These are phyloP conservation scores for Clathrospora elynae DNA, from an alignment of 2,329 filamentous ascomycete species.

Conservation along the genomic window DNA sequence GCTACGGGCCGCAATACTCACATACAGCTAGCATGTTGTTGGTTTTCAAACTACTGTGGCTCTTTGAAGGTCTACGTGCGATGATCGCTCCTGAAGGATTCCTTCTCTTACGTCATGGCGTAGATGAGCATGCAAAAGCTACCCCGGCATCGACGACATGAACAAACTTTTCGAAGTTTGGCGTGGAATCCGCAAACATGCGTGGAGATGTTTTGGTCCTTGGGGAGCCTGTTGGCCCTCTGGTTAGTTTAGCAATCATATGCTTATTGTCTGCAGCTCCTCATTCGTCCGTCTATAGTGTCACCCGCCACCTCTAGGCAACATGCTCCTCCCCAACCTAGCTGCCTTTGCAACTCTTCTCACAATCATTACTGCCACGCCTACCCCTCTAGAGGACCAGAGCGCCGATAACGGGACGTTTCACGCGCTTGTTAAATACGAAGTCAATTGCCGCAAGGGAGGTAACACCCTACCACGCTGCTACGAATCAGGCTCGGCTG, in stretches of 20 bases:
- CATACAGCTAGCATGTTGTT: no score
- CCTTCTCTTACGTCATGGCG: no score
- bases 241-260: background rate
- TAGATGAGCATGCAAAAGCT: no score
- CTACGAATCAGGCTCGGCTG: conserved; percentile 6
- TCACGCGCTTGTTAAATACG: background rate
- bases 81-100: no score
- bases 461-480: conserved; percentile 4
- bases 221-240: background rate
- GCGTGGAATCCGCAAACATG: no score
- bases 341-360: conserved; percentile 2
- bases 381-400: background rate
- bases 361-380: background rate
- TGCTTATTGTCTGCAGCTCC: conserved; percentile 1
- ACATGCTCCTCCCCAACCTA: background rate
- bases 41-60: no score
- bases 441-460: background rate
- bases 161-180: no score
- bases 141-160: no score
- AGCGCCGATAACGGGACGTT: conserved; percentile 1
- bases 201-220: background rate
- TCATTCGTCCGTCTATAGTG: conserved; percentile 2
- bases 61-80: no score
- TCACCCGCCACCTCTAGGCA: background rate
- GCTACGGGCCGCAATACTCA: no score